Conservation (phyloP, 148 eudicot species). For the Rhododendron vialii region DNA sequence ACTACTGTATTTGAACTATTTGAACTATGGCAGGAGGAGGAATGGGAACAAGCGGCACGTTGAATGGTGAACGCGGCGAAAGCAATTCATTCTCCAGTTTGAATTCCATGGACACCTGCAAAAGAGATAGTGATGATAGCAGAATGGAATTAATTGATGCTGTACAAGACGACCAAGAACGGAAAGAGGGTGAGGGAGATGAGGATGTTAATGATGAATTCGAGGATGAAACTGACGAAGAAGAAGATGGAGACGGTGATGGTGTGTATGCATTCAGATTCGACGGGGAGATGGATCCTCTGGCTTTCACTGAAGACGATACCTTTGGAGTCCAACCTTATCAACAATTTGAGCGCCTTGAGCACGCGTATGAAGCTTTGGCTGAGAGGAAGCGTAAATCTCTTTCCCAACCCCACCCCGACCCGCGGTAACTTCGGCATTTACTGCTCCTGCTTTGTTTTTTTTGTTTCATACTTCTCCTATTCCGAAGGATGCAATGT, state of each 20-base stretch:
- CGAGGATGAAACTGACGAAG: not conserved
- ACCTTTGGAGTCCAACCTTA: constrained; percentile 44
- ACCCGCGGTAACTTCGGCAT: constrained; percentile 20
- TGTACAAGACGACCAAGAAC: constrained; percentile 13
- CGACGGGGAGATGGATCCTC: constrained; percentile 55
- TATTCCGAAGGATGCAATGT: not conserved
- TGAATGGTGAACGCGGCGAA: constrained; percentile 1
- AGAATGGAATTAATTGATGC: not conserved
- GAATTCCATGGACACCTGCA: not conserved
- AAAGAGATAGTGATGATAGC: not conserved
- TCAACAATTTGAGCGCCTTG: too few relatives aligned
- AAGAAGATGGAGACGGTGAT: constrained; percentile 39
- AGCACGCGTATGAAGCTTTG: too few relatives aligned
- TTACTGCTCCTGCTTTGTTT: not conserved
- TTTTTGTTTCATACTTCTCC: not conserved
- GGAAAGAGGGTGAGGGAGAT: constrained; percentile 8
- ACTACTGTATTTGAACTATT: too few relatives aligned
- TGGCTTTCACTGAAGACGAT: constrained; percentile 45
- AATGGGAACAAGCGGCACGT: not conserved
- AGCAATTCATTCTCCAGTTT: not conserved
- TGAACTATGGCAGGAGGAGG: not conserved
- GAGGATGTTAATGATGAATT: not conserved
- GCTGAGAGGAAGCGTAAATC: too few relatives aligned
- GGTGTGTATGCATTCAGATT: constrained; percentile 32
- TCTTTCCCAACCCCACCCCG: not conserved